Evolutionary conservation across 2,329 filamentous ascomycete genomes (phyloP).

Genomic region (Ophiobolus disseminans): DNA sequence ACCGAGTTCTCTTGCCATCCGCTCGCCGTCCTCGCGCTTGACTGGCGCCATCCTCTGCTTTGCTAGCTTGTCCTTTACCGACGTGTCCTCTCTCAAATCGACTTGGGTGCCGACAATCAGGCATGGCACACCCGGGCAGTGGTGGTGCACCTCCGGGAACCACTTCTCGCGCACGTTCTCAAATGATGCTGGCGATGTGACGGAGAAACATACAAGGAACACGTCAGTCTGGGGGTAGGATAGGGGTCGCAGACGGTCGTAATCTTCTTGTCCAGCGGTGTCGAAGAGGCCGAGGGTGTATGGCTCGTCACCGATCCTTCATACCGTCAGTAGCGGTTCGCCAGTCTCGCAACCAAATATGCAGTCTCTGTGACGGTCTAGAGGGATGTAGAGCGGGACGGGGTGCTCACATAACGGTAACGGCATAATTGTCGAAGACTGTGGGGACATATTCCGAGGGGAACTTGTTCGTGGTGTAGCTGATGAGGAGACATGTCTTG

Average conservation of each 20-base stretch:
- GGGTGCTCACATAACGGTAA: slow-evolving; percentile 91
- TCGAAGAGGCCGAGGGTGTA: slow-evolving; percentile 98
- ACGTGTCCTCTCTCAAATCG: slow-evolving; percentile 88
- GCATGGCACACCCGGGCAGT: slow-evolving; percentile 97
- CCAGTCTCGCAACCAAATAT: neutral
- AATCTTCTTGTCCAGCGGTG: slow-evolving; percentile 99
- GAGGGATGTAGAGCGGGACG: slow-evolving; percentile 5
- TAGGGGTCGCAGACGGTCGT: slow-evolving; percentile 92
- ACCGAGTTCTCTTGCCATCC: slow-evolving; percentile 96
- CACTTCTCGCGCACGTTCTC: slow-evolving; percentile 99
- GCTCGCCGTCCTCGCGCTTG: slow-evolving; percentile 88
- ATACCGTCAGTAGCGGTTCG: slow-evolving; percentile 32
- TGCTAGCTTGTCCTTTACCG: slow-evolving; percentile 86
- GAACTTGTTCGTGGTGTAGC: slow-evolving; percentile 99
- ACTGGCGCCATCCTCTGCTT: slow-evolving; percentile 98
- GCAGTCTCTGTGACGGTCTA: neutral
- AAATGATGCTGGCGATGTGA: slow-evolving; percentile 96
- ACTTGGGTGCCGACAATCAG: slow-evolving; percentile 97
- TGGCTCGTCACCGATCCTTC: slow-evolving; percentile 97
- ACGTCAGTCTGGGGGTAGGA: slow-evolving; percentile 99
- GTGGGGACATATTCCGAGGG: slow-evolving; percentile 99
- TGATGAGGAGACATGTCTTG: slow-evolving; percentile 98
- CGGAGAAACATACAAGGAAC: slow-evolving; percentile 98
- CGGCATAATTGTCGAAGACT: slow-evolving; percentile 99
- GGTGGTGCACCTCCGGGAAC: slow-evolving; percentile 98